Conservation (phyloP, 345 rosid genomes). For the Camelina laxa region DNA sequence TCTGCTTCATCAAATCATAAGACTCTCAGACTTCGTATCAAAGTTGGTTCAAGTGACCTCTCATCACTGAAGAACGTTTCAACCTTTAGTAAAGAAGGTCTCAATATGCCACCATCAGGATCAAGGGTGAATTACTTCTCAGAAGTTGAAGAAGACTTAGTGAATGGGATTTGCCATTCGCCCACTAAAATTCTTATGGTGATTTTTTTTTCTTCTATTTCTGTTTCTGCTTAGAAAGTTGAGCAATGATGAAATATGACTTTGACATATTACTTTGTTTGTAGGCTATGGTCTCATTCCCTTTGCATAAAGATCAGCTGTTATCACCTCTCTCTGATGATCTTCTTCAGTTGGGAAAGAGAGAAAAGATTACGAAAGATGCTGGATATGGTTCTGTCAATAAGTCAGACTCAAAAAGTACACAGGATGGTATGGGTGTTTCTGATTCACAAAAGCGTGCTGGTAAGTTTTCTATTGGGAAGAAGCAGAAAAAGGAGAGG, state of each 20-base stretch:
- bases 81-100: constrained; percentile 72
- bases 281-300: constrained; percentile 87
- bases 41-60: constrained; percentile 82
- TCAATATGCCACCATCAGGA: constrained; percentile 75
- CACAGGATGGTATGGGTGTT: constrained; percentile 36
- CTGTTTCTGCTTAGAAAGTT: constrained; percentile 13
- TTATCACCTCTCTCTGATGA: constrained; percentile 85
- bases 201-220: constrained; percentile 32
- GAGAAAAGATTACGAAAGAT: constrained; percentile 49
- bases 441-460: constrained; percentile 53
- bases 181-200: constrained; percentile 78
- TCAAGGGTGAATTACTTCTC: constrained; percentile 72
- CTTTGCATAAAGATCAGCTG: constrained; percentile 55
- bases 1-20: constrained; percentile 61
- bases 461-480: constrained; percentile 48
- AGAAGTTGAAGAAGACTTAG: constrained; percentile 67
- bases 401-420: constrained; percentile 41
- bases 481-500: constrained; percentile 51
- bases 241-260: constrained; percentile 35
- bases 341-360: constrained; percentile 58
- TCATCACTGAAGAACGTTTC: constrained; percentile 67
- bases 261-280: constrained; percentile 30
- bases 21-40: constrained; percentile 72
- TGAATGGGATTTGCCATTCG: constrained; percentile 63
- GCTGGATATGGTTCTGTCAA: constrained; percentile 40